Percentiles rank a stretch among this genome's conserved stretches.
These are phyloP conservation scores for Pythium pyrilobum DNA, from an alignment of 352 stramenopile genomes.

Conservation along the genomic window DNA sequence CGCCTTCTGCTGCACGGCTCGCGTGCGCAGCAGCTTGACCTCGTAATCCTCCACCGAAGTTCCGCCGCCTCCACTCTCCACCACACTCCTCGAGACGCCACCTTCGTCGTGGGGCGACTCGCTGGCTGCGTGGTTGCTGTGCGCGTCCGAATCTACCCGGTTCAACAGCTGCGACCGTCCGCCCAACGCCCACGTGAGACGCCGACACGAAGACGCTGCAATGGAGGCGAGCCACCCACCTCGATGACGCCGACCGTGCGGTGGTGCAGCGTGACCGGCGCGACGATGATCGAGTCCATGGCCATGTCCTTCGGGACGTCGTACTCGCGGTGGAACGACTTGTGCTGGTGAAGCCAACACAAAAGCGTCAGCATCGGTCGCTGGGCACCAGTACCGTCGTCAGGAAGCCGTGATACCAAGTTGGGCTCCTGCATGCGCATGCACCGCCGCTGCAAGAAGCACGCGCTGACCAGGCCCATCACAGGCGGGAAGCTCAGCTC, in stretches of 20 bases:
- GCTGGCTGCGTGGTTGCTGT: not conserved
- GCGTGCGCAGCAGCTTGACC: slow-evolving; percentile 31
- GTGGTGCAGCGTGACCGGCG: slow-evolving; percentile 46
- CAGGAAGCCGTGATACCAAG: slow-evolving; percentile 15
- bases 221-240: too few relatives aligned
- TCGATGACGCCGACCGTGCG: slow-evolving; percentile 54
- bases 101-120: not conserved
- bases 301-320: slow-evolving; percentile 43
- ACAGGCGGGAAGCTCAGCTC: slow-evolving; percentile 39
- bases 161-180: slow-evolving; percentile 36
- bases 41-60: slow-evolving; percentile 42
- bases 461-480: slow-evolving; percentile 49
- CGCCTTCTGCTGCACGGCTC: slow-evolving; percentile 16
- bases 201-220: too few relatives aligned
- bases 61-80: too few relatives aligned
- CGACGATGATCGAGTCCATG: slow-evolving; percentile 53
- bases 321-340: slow-evolving; percentile 51
- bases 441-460: slow-evolving; percentile 50
- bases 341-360: slow-evolving; percentile 25
- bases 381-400: too few relatives aligned
- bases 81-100: too few relatives aligned
- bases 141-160: slow-evolving; percentile 28
- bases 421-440: slow-evolving; percentile 56
- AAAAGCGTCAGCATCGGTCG: not conserved
- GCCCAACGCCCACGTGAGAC: not conserved